A percentile compares a stretch with the other conserved stretches of the same genome.
These are phyloP conservation scores for Termitomyces sp. DNA, from an alignment of 768 basidiomycete genomes.

Conservation along the genomic window DNA sequence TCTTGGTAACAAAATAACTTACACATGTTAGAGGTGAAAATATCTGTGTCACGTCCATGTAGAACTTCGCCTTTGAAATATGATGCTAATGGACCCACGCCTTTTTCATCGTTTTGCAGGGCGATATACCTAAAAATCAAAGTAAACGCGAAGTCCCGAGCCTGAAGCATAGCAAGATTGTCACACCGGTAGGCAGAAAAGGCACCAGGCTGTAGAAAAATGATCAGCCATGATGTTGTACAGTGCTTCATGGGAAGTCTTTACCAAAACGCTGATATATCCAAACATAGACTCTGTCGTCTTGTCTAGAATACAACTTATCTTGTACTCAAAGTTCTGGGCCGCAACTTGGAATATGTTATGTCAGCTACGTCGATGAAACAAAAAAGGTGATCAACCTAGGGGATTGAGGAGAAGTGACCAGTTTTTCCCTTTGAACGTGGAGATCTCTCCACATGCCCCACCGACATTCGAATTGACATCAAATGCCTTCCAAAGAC, in stretches of 20 bases:
- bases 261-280: slow-evolving; percentile 90
- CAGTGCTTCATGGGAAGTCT: slow-evolving; percentile 8
- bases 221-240: neutral
- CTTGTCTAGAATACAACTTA: slow-evolving; percentile 87
- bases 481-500: slow-evolving; percentile 94
- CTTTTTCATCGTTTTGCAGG: slow-evolving; percentile 75
- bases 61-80: slow-evolving; percentile 96
- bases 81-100: slow-evolving; percentile 84
- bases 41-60: slow-evolving; percentile 80
- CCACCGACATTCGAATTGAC: slow-evolving; percentile 90
- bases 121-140: slow-evolving; percentile 67
- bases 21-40: slow-evolving; percentile 98
- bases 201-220: slow-evolving; percentile 65
- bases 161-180: neutral
- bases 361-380: neutral
- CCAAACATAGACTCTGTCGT: slow-evolving; percentile 87
- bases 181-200: slow-evolving; percentile 81
- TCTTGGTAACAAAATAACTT: slow-evolving; percentile 22
- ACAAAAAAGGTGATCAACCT: slow-evolving; percentile 35
- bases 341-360: slow-evolving; percentile 61
- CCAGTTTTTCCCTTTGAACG: slow-evolving; percentile 90
- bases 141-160: neutral
- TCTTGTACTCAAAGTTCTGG: slow-evolving; percentile 95
- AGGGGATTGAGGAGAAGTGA: slow-evolving; percentile 76
- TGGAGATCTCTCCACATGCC: slow-evolving; percentile 95